Evolutionary conservation across 1,284 basidiomycete genomes (phyloP).

Genomic region (Trichosporon asahii): DNA sequence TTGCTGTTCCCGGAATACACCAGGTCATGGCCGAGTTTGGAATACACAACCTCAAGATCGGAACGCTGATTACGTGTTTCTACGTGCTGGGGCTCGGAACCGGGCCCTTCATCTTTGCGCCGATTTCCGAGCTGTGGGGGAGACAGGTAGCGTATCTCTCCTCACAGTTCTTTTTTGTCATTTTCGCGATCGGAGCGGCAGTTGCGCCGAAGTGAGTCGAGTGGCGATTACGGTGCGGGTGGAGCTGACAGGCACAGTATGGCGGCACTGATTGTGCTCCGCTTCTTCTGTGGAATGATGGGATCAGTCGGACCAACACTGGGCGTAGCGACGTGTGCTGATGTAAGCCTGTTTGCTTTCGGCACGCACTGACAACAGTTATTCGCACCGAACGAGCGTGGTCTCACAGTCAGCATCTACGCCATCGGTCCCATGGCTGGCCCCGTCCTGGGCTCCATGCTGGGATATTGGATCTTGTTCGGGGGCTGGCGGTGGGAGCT

Average conservation of each 20-base stretch:
- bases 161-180: conserved; percentile 37
- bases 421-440: conserved; percentile 48
- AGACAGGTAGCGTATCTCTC: conserved; percentile 50
- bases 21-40: conserved; percentile 39
- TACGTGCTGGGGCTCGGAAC: conserved; percentile 48
- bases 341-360: conserved; percentile 29
- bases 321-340: conserved; percentile 50
- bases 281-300: conserved; percentile 48
- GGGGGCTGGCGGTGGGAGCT: conserved; percentile 49
- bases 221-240: not conserved
- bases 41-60: conserved; percentile 39
- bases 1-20: conserved; percentile 45
- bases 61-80: conserved; percentile 38
- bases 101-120: conserved; percentile 55
- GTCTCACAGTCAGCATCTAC: conserved; percentile 46
- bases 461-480: conserved; percentile 48
- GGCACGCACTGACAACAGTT: conserved; percentile 25
- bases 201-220: conserved; percentile 42
- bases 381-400: conserved; percentile 43
- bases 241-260: conserved; percentile 32
- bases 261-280: conserved; percentile 38
- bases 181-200: conserved; percentile 45
- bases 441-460: conserved; percentile 45
- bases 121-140: conserved; percentile 54
- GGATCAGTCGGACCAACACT: conserved; percentile 47